Evolutionary conservation across 1,284 basidiomycete genomes (phyloP), one percentile per base, ranked within the genome.

Genomic region (Psilocybe mexicana): DNA sequence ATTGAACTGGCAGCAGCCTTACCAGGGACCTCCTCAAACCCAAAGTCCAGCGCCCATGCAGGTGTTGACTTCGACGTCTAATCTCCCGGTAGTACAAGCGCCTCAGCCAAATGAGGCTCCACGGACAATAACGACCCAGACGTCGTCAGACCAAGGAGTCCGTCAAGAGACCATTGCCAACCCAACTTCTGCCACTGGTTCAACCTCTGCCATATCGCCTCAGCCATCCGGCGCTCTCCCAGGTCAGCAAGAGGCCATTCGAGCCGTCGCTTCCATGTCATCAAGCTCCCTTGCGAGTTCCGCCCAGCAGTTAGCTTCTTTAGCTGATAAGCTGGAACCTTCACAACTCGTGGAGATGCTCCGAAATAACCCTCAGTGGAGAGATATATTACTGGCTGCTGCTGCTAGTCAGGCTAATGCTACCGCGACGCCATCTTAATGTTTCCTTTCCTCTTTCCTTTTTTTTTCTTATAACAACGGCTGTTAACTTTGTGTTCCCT

Each of bases 1-100:
- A 55, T 64, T 76, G 49, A 70, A 72, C 54, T 80, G 78, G 80
- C 79, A 76, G 62, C 74, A 72, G 55, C 72, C 76, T 50, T 77
- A 77, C 62, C 69, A 72, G 54, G 73, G 70, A 12, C 70, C 72
- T 8, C 52, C 24, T 26, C 55, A 36, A 28, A 30, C 49, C 10
- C 54, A 53, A 38, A 24, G 44, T 26, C 6, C 46, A 7, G 47
- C 26, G 30, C n/a, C 18, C 11, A 42, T 30, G 45, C 35, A 50
- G 47, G 7, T 14, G 38, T n/a, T 12, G 10, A 40, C 38, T 3
- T 14, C 38, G 10, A 40, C 38, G 12, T 40, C 38, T n/a, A 43
- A 11, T 40, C 52, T 18, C 18, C 18, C 18, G 18, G 18, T 51
- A 36, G 33, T 52, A 33, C 51, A 18, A 12, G 42, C 3, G 47